Evolutionary conservation across 163 green algal genomes (phyloP), one percentile per base, ranked within the genome.

Genomic region (Scenedesmus sp.): DNA sequence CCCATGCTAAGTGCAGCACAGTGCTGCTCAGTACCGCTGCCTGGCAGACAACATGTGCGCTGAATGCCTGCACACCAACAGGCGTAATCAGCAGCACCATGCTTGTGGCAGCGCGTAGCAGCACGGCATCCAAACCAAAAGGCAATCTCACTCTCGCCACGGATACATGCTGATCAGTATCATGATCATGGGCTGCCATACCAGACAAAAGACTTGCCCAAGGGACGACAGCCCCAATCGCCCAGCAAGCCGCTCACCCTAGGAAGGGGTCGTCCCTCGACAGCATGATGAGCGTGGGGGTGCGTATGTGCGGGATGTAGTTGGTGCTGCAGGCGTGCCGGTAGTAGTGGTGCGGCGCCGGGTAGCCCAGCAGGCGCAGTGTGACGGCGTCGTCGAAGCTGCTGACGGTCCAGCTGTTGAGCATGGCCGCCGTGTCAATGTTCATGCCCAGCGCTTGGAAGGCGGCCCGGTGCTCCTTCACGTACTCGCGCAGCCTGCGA

Each of bases 251-350:
- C n/a, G n/a, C 92, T 85, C 91, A 96, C 94, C 94, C 95, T 49
- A 98, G 85, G 88, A 97, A 98, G 0, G 96, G 95, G 81, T 97
- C 96, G 79, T 98, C 96, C 37, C 92, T 87, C 10, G 94, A 92
- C 49, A 94, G 53, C 53, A 97, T 83, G 16, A 98, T 93, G 4
- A 98, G 92, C 0, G 94, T 96, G n/a, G 95, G 95, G 33, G 96
- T 97, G 79, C 83, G 83, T 73, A 97, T 97, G 86, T 93, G 51
- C 6, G 95, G 94, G 26, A 98, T 94, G 92, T 94, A 96, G 26
- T 94, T 92, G 40, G 89, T 92, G 72, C 76, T 83, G 73, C 90
- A 95, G 7, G 92, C 88, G 73, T 92, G 91, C 49, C 94, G 61
- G 88, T 96, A 96, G 92, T 96, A 92, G n/a, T 49, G 26, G 20